Conservation (phyloP, 768 basidiomycete genomes). For the Psilocybe cubensis region DNA sequence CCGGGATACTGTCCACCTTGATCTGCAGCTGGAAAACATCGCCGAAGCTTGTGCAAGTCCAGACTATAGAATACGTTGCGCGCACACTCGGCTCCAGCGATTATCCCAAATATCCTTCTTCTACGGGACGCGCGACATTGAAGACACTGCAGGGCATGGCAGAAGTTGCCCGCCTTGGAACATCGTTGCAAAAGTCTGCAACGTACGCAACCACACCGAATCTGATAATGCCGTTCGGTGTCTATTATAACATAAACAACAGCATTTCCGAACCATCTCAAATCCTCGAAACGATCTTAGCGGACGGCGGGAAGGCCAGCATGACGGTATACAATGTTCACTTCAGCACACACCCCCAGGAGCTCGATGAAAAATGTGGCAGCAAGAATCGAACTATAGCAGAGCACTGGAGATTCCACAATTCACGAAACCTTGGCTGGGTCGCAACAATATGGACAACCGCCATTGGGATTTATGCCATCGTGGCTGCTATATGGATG, state of each 20-base stretch:
- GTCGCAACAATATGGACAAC: slow-evolving; percentile 8
- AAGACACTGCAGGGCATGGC: slow-evolving; percentile 12
- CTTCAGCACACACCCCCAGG: not conserved
- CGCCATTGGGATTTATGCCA: not conserved
- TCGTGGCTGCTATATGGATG: not conserved
- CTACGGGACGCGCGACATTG: slow-evolving; percentile 2
- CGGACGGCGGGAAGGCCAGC: slow-evolving; percentile 7
- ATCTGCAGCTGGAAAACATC: slow-evolving; percentile 8
- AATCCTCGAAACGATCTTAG: slow-evolving; percentile 1
- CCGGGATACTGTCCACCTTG: not conserved
- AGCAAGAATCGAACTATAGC: slow-evolving; percentile 4
- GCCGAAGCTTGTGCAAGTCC: slow-evolving; percentile 2
- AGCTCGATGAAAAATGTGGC: not conserved
- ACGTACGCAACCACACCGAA: not conserved
- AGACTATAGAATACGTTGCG: not conserved
- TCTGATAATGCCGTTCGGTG: too few relatives aligned
- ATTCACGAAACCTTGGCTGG: slow-evolving; percentile 10
- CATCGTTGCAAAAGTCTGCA: not conserved
- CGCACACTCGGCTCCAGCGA: not conserved
- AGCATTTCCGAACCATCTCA: not conserved
- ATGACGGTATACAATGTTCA: not conserved
- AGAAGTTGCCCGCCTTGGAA: not conserved
- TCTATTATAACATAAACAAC: not conserved
- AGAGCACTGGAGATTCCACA: slow-evolving; percentile 10
- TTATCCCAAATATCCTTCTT: not conserved